Base-by-base conservation (phyloP, 163 green algal genomes). In the Scenedesmus sp. region DNA sequence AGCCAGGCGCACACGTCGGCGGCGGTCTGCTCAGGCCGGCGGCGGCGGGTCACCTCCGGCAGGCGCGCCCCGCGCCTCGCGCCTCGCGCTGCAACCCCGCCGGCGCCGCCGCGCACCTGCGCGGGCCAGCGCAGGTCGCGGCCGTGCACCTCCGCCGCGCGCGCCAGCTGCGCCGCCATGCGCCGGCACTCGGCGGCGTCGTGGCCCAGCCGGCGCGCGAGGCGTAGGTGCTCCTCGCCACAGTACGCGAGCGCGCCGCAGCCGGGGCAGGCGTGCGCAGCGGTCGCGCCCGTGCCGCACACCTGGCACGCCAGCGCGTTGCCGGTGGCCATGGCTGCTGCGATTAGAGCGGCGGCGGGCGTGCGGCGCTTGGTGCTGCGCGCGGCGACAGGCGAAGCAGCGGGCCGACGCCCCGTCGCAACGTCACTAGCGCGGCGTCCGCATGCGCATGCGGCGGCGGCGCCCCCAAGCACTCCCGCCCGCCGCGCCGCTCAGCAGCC, bases 211-310 rank as follows among this genome's bases (percentile, higher is more conserved):
- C 28, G 26, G 17, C 10, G 10, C 17, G 76, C 63, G 51, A 70
- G 44, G 24, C 26, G 45, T 28, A 26, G 24, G 57, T 87, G 82
- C 42, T 80, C 77, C 26, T 31, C 47, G 39, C 63, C 72, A 77
- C 82, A 87, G 58, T 83, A 87, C 33, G 45, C 80, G 13, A 87
- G 45, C 44, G 82, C 70, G 22, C 1, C 20, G 36, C 82, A 87
- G 11, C 29, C 50, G 18, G 33, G 39, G 48, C 82, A 87, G 15
- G 34, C n/a, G n/a, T n/a, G n/a, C n/a, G n/a, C 65, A 54, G 51
- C 63, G 5, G 29, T 18, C 20, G 31, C 18, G 9, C 70, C 63
- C 20, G 31, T 33, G 7, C 70, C 70, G 31, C 82, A 87, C n/a
- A 81, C 18, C 58, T 87, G 82, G 51, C 82, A 87, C 2, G 62